Evolutionary conservation across 2,329 filamentous ascomycete species (phyloP).

Genomic region (Alternaria ventricosa): DNA sequence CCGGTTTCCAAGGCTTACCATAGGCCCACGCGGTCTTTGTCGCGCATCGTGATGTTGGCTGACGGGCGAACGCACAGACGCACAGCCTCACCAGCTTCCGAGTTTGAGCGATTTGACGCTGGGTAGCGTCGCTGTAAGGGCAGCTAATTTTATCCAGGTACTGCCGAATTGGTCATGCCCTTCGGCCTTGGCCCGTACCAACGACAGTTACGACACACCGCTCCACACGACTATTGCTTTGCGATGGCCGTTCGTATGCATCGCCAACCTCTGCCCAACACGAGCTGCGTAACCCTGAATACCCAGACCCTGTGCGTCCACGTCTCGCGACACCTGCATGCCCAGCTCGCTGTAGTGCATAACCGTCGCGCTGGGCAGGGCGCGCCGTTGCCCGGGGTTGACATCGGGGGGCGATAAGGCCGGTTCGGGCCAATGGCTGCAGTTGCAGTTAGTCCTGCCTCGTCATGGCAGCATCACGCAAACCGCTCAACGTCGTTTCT

Average conservation of each 20-base stretch:
- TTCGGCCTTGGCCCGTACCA: slow-evolving; percentile 1
- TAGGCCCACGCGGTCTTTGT: not conserved
- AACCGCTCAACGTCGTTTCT: slow-evolving; percentile 27
- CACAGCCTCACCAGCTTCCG: slow-evolving; percentile 41
- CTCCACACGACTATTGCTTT: slow-evolving; percentile 9
- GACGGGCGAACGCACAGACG: slow-evolving; percentile 15
- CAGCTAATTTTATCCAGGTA: slow-evolving; percentile 39
- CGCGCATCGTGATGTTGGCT: slow-evolving; percentile 7
- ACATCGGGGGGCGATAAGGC: slow-evolving; percentile 36
- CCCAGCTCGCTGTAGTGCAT: not conserved
- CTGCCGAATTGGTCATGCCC: slow-evolving; percentile 26
- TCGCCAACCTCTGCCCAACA: slow-evolving; percentile 3
- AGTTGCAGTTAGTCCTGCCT: slow-evolving; percentile 23
- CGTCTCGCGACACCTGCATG: slow-evolving; percentile 26
- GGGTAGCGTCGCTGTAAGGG: slow-evolving; percentile 39
- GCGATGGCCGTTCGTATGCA: slow-evolving; percentile 13
- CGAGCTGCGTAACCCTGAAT: slow-evolving; percentile 1
- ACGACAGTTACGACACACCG: slow-evolving; percentile 12
- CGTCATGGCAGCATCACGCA: slow-evolving; percentile 34
- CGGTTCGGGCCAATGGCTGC: slow-evolving; percentile 29
- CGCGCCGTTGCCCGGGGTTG: slow-evolving; percentile 14
- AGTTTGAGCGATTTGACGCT: slow-evolving; percentile 44
- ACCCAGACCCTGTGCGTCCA: slow-evolving; percentile 17
- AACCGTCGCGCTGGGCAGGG: slow-evolving; percentile 10
- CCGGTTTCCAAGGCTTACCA: not conserved